Base-by-base conservation (phyloP, 1,284 basidiomycete genomes). In the Microbotryum intermedium region DNA sequence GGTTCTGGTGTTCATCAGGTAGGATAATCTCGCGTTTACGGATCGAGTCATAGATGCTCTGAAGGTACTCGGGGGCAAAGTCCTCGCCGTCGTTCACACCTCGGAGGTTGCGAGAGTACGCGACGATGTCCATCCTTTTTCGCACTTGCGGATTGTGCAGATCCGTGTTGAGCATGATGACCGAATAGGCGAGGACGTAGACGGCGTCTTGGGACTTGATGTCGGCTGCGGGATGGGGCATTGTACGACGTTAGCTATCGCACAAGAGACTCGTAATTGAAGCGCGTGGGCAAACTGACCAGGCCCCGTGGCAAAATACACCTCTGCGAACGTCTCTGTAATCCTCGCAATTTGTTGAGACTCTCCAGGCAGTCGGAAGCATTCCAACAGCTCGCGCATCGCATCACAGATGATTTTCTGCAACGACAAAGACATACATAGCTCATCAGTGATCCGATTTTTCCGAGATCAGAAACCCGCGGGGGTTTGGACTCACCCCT, bases 81-180 rank as follows among this genome's bases (percentile, higher is more conserved):
- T 97, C 84, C 26, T 80, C 77, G 28, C 86, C 85, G 58, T 87
- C 87, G 72, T 99, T 98, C 50, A 95, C 90, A 6, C 95, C 94
- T 64, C 90, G 83, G 56, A 99, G 77, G 74, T 99, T 99, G 67
- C 84, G 83, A 72, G 82, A 83, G 75, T 97, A 99, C 70, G 97
- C 95, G 53, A 95, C 91, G 62, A 95, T 82, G 0, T 89, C 82
- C 95, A 98, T 99, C 8, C 90, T 83, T 84, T 94, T 94, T 86
- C 94, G 28, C 53, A 54, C 47, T 80, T 97, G 92, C n/a, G 94
- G 92, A 74, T 90, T 97, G 75, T 97, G 94, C 61, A 85, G 82
- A 77, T 99, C 95, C 2, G 95, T 98, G 76, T 99, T 99, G 60
- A 99, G 83, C 91, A 99, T 84, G 75, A 99, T 97, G 66, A 99